Conservation (phyloP, 1,284 basidiomycete species). For the Mycosarcoma maydis region DNA sequence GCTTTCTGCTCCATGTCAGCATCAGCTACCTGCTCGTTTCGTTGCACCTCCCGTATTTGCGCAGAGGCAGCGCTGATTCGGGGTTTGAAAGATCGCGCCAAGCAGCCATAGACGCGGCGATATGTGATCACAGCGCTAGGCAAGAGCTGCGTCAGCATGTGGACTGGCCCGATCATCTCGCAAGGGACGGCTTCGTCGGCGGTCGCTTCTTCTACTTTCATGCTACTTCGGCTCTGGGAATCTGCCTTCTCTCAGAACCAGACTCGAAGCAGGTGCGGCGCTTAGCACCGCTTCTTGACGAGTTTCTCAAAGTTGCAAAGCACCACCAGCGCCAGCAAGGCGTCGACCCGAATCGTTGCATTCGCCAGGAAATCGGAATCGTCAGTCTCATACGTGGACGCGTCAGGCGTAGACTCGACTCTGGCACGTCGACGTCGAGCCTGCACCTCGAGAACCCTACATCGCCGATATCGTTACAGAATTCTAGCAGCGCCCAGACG, state of each 20-base stretch:
- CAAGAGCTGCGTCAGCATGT: not conserved
- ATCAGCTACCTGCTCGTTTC: slow-evolving; percentile 15
- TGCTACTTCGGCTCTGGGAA: slow-evolving; percentile 20
- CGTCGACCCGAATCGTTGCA: slow-evolving; percentile 24
- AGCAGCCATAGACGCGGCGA: slow-evolving; percentile 13
- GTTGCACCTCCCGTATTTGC: slow-evolving; percentile 21
- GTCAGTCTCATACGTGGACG: slow-evolving; percentile 20
- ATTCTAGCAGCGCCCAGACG: not conserved
- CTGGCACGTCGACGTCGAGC: not conserved
- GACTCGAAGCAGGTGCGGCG: not conserved
- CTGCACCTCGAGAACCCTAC: too few species aligned
- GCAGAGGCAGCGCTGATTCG: slow-evolving; percentile 10
- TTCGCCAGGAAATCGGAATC: slow-evolving; percentile 30
- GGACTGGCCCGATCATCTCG: slow-evolving; percentile 17
- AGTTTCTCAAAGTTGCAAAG: slow-evolving; percentile 11
- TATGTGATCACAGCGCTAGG: slow-evolving; percentile 8
- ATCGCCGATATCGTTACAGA: too few species aligned
- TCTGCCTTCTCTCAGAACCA: slow-evolving; percentile 23
- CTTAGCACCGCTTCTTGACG: slow-evolving; percentile 9
- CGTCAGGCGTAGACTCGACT: slow-evolving; percentile 12
- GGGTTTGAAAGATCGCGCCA: slow-evolving; percentile 16
- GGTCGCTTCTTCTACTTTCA: slow-evolving; percentile 32
- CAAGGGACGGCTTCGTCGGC: slow-evolving; percentile 19
- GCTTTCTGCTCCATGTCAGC: slow-evolving; percentile 18
- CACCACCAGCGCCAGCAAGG: slow-evolving; percentile 17